Base-by-base conservation (phyloP, 352 stramenopile species). In the Phytophthora uliginosa region DNA sequence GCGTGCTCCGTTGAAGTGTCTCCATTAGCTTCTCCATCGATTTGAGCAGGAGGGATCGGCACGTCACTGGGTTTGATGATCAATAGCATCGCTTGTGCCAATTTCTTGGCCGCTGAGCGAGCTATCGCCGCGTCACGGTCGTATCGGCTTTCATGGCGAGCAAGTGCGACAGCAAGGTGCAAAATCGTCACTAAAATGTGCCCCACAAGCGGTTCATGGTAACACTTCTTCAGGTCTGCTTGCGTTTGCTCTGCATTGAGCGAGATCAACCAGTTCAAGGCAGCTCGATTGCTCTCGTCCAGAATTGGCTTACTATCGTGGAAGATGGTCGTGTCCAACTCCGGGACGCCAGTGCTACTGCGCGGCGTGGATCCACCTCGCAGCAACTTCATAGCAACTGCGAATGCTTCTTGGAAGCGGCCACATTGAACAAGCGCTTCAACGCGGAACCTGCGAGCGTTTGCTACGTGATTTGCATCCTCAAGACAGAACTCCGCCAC, bases 371-470 rank as follows among this genome's bases (percentile, higher is more conserved):
- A 18, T 10, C 55, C 63, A 63, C 51, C 59, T 59, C 50, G 55
- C 18, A 92, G 15, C 9, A 93, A 42, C 2, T 47, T 17, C 4
- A 63, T 67, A 5, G 91, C n/a, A 9, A 79, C 45, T 17, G 69
- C 63, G 13, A 91, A 75, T 3, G 83, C 85, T 66, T 93, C 81
- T 8, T 84, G 70, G 38, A 88, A 84, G 7, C 84, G 79, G 17
- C 83, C 85, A 34, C 80, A 83, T 48, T 84, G 81, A 40, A 78
- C 59, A 8, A 95, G 74, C 17, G 81, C 84, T 22, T 89, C 76
- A 2, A 87, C 31, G 1, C 85, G 85, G 10, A 92, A 54, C 20
- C 85, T 75, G 31, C 61, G 73, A 24, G 85, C 83, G 47, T 93
- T 93, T 18, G 74, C 79, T 4, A 86, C 45, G 26, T 92, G 80